Base-by-base conservation (phyloP, 2,329 filamentous ascomycete species). In the Metarhizium album region DNA sequence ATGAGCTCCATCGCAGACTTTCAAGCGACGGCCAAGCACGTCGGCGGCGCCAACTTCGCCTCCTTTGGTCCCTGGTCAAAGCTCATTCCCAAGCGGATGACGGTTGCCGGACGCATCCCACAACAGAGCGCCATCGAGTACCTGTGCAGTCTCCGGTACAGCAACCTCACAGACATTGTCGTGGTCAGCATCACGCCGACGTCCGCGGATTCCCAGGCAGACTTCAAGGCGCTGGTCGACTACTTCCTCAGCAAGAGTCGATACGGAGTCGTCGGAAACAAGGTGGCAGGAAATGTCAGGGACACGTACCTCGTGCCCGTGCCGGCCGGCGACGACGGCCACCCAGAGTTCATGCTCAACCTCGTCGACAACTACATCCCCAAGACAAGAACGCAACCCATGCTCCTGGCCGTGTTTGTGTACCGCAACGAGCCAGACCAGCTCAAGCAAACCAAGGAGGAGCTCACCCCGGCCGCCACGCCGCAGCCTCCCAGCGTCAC, bases 271-370 rank as follows among this genome's bases (percentile, higher is more conserved):
- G 78, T 96, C 6, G 84, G 84, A 14, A 87, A 91, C 62, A 86
- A 87, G 64, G 78, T 79, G 1, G 70, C 83, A 29, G 78, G 82
- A 20, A 84, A 89, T 53, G 86, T 96, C 46, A 84, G 90, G 53
- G 91, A 97, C 63, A 87, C 90, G 1, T 97, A 97, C 65, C 78
- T 97, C 31, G 84, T 96, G 9, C 91, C 93, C 0, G 80, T 97
- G 4, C 80, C 89, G 31, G 77, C 83, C 4, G 89, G 87, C 24
- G 75, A 80, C 24, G 75, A 73, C 33, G 79, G 78, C 47, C 79
- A 91, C 42, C 91, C 93, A 0, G 87, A 90, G 54, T 95, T 96
- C 60, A 82, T 96, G 66, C 80, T 89, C 54, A 86, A 95, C 61
- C 77, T 97, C n/a, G 84, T 88, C 55, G 86, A 91, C 59, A 90